These are phyloP conservation scores for Magnusiomyces magnusii DNA, from an alignment of 1,139 yeast genomes.

Conservation along the genomic window DNA sequence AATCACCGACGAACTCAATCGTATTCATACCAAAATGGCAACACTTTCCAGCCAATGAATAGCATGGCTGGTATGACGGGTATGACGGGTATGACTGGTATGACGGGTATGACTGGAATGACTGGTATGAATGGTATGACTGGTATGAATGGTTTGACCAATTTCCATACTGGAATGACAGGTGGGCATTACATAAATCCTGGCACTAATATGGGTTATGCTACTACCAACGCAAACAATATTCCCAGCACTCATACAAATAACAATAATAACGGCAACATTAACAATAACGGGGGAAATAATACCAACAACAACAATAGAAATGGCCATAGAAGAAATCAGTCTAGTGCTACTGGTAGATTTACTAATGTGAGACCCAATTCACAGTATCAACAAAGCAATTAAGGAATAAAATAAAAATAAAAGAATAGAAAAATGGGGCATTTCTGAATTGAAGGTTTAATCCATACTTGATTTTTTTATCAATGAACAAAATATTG, in stretches of 20 bases:
- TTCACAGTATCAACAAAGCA: neutral
- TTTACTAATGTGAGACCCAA: neutral
- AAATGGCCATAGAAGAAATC: slow-evolving; percentile 3
- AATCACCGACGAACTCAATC: slow-evolving; percentile 6
- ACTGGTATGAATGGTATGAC: too few species aligned
- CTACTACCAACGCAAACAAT: neutral
- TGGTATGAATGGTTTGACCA: neutral
- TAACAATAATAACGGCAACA: neutral
- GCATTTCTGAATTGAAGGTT: too few species aligned
- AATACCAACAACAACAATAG: neutral
- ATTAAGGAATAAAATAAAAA: neutral
- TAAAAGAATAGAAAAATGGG: too few species aligned
- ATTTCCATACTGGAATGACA: neutral
- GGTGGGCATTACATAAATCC: neutral
- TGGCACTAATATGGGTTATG: neutral
- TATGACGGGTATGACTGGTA: too few species aligned
- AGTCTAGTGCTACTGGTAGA: neutral
- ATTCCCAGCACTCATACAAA: neutral
- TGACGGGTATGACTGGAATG: too few species aligned
- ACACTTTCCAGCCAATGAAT: neutral
- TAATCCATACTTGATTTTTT: neutral
- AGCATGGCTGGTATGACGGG: neutral
- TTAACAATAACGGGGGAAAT: neutral
- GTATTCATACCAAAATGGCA: neutral
- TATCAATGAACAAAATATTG: neutral